Evolutionary conservation across 2,329 filamentous ascomycete species (phyloP), one percentile per base, ranked within the genome.

Genomic region (Pestalotiopsis sp.): DNA sequence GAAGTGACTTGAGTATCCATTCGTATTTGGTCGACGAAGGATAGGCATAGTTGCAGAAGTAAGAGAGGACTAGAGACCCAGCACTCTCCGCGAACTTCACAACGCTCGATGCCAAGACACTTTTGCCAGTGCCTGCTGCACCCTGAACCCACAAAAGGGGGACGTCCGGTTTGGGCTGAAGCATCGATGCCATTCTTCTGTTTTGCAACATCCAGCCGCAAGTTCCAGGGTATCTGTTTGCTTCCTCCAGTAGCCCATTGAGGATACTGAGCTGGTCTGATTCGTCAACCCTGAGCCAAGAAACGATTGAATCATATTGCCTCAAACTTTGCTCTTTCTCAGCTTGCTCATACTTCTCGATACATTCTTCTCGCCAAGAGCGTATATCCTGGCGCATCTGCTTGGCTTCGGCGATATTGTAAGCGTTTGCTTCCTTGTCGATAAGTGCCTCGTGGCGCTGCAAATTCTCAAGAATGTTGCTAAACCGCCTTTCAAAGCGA

Each of bases 381-480:
- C 66, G 67, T 2, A 79, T 7, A 11, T 73, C 63, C 11, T 72
- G 62, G 14, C 75, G 72, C 71, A 77, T 71, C 5, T 72, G 62
- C 12, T 67, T 70, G 0, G 74, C 72, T 27, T 80, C 76, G 0
- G 65, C n/a, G 11, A 80, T 78, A 3, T 77, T 64, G 1, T 62
- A 67, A 0, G 80, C 77, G 13, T 75, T 80, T 0, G 78, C 79
- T n/a, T 75, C 73, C 2, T 70, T 71, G 45, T 81, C 79, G 3
- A 82, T 71, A 1, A 81, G 66, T 0, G 67, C 25, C 36, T 73
- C 78, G 3, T 81, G 77, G 0, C 57, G 62, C 13, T 77, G 71
- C 39, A 82, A 23, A 13, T 81, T 49, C 3, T 49, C 41, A 49
- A 49, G n/a, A 1, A 49, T 49, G 4, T 49, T n/a, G 41, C n/a